Base-by-base conservation (phyloP, 257 asterid genomes). In the Przewalskia tangutica region DNA sequence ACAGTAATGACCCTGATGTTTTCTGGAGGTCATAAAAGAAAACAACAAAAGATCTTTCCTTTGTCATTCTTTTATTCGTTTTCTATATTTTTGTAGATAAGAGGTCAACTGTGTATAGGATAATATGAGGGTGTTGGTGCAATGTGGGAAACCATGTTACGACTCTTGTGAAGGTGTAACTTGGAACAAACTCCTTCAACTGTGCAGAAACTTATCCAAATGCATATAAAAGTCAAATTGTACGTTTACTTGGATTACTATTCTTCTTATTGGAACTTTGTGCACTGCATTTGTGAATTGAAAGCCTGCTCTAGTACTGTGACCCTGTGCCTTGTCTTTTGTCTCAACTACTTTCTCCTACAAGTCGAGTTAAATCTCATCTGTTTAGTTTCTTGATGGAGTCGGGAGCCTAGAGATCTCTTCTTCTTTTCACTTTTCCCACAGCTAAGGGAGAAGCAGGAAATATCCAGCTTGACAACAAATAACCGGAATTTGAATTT, bases 21-120 rank as follows among this genome's bases (percentile, higher is more conserved):
- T 94, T 94, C 90, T 94, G 98, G 98, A 90, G 92, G 83, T 85
- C 92, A 20, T 93, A 90, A 91, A 78, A 44, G 77, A 18, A 42
- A 14, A 27, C 4, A 23, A 23, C 1, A 23, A 23, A 23, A 23
- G 27, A 3, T 3, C 14, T 16, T 34, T 11, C 18, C 6, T 12
- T 46, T 46, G 13, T 73, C 23, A 73, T 73, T 73, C 62, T 48
- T 73, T 73, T 73, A 73, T 20, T 73, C 58, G 3, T 14, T 23
- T 23, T 73, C 13, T 73, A 48, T 48, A 48, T 34, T 12, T 73
- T 44, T 73, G 40, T 48, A 73, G 23, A 73, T 50, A 48, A 44
- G n/a, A 50, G 23, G 44, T 32, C 78, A 71, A 71, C 11, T 6
- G 32, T 44, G 78, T 73, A 46, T 23, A 73, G 79, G 79, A 23